Percentiles rank a stretch among this genome's conserved stretches.
phyloP scores from a whole-genome alignment of 148 eudicot species.

The Drosera capensis region DNA sequence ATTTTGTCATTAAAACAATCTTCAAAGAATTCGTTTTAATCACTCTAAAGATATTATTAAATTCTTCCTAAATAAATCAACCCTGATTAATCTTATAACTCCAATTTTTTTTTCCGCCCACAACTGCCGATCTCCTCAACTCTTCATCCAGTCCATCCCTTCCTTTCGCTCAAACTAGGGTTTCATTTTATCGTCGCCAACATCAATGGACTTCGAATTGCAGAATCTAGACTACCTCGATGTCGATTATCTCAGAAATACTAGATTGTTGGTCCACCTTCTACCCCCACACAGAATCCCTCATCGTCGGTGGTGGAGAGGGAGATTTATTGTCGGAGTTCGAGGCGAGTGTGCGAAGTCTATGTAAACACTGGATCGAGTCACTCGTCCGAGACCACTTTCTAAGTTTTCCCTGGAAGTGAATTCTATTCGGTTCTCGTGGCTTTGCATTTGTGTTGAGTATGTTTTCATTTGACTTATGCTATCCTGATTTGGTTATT shows the following conservation, averaged over 20 bases:
- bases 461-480: neutral
- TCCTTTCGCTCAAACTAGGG: no score
- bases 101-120: no score
- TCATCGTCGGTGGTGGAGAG: conserved; percentile 29
- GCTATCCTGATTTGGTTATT: neutral
- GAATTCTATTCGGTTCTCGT: neutral
- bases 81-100: no score
- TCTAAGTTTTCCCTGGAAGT: conserved; percentile 59
- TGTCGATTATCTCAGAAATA: conserved; percentile 31
- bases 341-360: conserved; percentile 24
- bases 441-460: neutral
- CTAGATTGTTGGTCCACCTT: conserved; percentile 45
- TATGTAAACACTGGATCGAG: conserved; percentile 38
- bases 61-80: no score
- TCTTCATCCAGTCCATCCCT: no score
- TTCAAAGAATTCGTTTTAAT: no score
- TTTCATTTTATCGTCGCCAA: no score
- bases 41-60: no score
- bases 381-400: conserved; percentile 55
- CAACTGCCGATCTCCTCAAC: no score
- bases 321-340: conserved; percentile 29
- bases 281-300: conserved; percentile 35
- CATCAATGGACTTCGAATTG: no score
- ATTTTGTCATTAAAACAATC: no score
- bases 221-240: conserved; percentile 50